Evolutionary conservation across 2,329 filamentous ascomycete genomes (phyloP).

Genomic region (Teratosphaeria destructans): DNA sequence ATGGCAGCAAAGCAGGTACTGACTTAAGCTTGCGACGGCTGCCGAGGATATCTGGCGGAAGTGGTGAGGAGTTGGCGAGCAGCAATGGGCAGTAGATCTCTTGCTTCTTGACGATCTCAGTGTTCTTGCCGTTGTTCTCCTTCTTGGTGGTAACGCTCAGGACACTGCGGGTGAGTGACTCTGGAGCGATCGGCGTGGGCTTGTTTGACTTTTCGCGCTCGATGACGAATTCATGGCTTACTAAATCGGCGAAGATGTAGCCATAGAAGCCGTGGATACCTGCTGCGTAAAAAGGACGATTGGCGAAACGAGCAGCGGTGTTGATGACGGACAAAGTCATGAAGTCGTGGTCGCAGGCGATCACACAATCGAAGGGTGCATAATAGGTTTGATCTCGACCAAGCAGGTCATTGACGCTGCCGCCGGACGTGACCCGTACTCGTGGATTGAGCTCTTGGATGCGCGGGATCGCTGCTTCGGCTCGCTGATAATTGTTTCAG

Average conservation of each 20-base stretch:
- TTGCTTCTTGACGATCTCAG: constrained; percentile 83
- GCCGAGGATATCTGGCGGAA: constrained; percentile 57
- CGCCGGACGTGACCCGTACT: constrained; percentile 52
- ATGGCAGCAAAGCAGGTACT: constrained; percentile 77
- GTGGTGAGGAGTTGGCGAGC: constrained; percentile 67
- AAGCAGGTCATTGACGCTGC: constrained; percentile 47
- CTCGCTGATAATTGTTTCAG: constrained; percentile 45
- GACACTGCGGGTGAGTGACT: constrained; percentile 70
- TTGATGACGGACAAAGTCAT: constrained; percentile 69
- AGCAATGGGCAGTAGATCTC: constrained; percentile 83
- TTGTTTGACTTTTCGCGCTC: constrained; percentile 75
- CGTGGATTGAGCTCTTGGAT: constrained; percentile 83
- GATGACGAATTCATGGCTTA: constrained; percentile 81
- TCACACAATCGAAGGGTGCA: constrained; percentile 68
- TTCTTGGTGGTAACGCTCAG: constrained; percentile 60
- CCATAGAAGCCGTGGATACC: constrained; percentile 84
- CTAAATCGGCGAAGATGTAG: constrained; percentile 88
- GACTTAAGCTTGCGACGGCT: constrained; percentile 58
- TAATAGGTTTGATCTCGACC: constrained; percentile 70
- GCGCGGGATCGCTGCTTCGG: constrained; percentile 65
- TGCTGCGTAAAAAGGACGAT: constrained; percentile 78
- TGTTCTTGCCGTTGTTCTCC: constrained; percentile 53
- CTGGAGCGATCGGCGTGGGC: constrained; percentile 40
- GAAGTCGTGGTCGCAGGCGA: constrained; percentile 79
- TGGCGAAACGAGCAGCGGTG: constrained; percentile 68